These are phyloP conservation scores for Solanum hybrid DNA, from an alignment of 305 asterid genomes.

Conservation along the genomic window DNA sequence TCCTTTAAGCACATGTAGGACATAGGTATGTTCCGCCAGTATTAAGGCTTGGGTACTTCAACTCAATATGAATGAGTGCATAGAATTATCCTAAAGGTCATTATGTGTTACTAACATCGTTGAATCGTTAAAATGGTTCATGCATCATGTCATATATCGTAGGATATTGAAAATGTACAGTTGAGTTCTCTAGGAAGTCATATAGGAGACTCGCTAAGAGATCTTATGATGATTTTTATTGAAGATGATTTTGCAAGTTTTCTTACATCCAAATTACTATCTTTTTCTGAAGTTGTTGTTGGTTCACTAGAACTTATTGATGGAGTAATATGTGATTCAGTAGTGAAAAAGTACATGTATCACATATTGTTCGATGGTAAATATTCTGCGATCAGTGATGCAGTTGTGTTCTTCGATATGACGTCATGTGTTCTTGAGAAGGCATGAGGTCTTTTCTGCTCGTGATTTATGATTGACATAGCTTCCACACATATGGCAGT, in stretches of 20 bases:
- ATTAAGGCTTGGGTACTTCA: neutral
- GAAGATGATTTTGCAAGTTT: neutral
- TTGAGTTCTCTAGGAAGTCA: neutral
- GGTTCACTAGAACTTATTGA: neutral
- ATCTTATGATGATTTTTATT: neutral
- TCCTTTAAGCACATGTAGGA: neutral
- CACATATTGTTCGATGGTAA: neutral
- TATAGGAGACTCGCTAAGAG: neutral
- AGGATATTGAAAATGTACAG: neutral
- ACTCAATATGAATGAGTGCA: neutral
- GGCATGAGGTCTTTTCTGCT: neutral
- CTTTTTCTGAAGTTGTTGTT: neutral
- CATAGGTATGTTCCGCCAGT: neutral
- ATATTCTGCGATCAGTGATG: neutral
- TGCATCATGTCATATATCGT: neutral
- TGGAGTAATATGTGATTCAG: neutral
- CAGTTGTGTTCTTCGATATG: neutral
- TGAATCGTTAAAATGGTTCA: neutral
- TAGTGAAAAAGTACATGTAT: neutral
- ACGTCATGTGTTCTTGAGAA: neutral
- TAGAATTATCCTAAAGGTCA: neutral
- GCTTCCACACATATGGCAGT: neutral
- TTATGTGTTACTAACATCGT: neutral
- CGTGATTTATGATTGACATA: neutral
- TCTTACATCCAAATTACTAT: neutral